Base-by-base conservation (phyloP, 2,329 filamentous ascomycete species). In the Teratosphaeria destructans region DNA sequence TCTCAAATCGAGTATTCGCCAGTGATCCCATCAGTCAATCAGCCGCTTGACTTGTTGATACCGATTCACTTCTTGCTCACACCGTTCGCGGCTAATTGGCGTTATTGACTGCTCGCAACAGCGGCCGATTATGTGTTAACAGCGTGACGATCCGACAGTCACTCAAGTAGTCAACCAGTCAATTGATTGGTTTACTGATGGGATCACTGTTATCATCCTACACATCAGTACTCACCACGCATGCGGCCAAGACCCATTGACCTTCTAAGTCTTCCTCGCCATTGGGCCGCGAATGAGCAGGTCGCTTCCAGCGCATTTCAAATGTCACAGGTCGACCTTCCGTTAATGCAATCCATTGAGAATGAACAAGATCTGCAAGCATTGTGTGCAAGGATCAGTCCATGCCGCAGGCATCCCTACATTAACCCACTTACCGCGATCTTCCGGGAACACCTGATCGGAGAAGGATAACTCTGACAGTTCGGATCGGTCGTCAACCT, bases 191-290 rank as follows among this genome's bases (percentile, higher is more conserved):
- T 32, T 32, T 5, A 32, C 29, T 32, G 29, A 32, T 32, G 29
- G 29, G 5, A 32, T 32, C 29, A 32, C 29, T 32, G 29, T 2
- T 32, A 32, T 7, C 3, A 1, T 32, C 3, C 29, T 32, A 32
- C 29, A 5, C 5, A 32, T 32, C 29, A 32, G 29, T 32, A 32
- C 29, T 32, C 29, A 32, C 29, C 1, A 66, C 61, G 54, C 63
- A 64, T 3, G 65, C 64, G 12, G 65, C 66, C 5, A 59, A 52
- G 1, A 67, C 63, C 66, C 66, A 67, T 32, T 63, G 60, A 5
- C 65, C 66, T 23, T 63, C 59, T 1, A 52, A 34, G 14, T 62
- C 58, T 11, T 65, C 59, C 19, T 39, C 19, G 29, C 58, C 52
- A 19, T 58, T 57, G 3, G 61, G 47, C n/a, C 55, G 62, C 3